Evolutionary conservation across 495 filamentous ascomycete genomes (phyloP), one percentile per base, ranked within the genome.

Genomic region (Neohortaea acidophila): DNA sequence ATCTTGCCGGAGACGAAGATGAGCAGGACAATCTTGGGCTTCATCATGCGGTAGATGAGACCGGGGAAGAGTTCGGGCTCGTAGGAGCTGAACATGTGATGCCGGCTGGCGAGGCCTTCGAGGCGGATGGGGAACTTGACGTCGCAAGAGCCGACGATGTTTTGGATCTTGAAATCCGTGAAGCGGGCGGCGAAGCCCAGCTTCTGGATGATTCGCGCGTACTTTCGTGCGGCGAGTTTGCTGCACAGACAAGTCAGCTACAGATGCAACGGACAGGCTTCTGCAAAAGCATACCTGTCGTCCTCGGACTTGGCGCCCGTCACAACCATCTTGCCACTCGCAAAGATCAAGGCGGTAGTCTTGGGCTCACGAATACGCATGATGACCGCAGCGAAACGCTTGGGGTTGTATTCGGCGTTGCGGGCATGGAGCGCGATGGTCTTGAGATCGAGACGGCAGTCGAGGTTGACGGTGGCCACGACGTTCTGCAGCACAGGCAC

Each of bases 11-110:
- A 87, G 58, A 97, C 89, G 68, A 97, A 97, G 58, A 97, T 96
- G 62, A 97, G 62, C 13, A 97, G 80, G 17, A 97, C 89, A 46
- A 97, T 96, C 77, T 96, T 96, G 18, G 89, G 89, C 71, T 94
- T 94, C 72, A 96, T 94, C 89, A 97, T 97, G 60, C 89, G 84
- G 60, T 97, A 97, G 68, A 97, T 97, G 38, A 97, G 73, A 72
- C 89, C 89, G 46, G 89, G 91, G 74, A 97, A 97, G 60, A 97
- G 60, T 61, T 97, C 89, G 47, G 89, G 89, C 62, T 97, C 89
- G 60, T 97, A 97, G 29, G 84, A 93, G 66, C 82, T 91, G 78
- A 96, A 97, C 64, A 93, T 87, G 68, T 96, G 91, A 73, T 97
- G 89, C 58, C 84, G 81, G 44, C 75, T 84, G 5, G 89, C 89